Base-by-base conservation (phyloP, 352 stramenopile species). In the Halophytophthora batemanensis region DNA sequence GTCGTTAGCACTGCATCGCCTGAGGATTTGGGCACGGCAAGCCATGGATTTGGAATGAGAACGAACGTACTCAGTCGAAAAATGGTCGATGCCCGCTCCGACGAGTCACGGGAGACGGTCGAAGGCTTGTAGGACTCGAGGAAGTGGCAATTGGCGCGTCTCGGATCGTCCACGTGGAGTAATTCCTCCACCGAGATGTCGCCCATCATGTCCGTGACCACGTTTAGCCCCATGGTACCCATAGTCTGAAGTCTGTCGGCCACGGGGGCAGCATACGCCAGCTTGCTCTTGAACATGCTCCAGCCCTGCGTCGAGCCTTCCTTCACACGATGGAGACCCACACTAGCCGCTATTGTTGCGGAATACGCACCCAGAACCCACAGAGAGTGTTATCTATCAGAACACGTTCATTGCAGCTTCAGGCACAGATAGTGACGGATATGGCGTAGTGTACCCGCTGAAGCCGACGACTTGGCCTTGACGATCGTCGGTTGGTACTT, bases 401-500 rank as follows among this genome's bases (percentile, higher is more conserved):
- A 42, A 41, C 4, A 29, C 29, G 13, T 6, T 35, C 29, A 35
- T 6, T 35, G 6, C 29, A 35, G 29, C 29, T 35, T 35, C 29
- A 35, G 13, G 29, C 29, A 35, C 13, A 12, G 29, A 35, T 13
- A 35, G 29, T 13, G 6, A 13, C 13, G 29, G 29, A 35, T n/a
- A 12, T 35, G 13, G 29, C 29, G 29, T 13, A 13, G 6, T 2
- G 23, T 41, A 85, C 76, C 76, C 61, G 78, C 73, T 21, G 68
- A 77, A 4, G 82, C 79, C n/a, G 79, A 89, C 40, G 73, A 86
- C 47, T 76, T 80, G 45, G 87, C 77, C 48, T 77, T 77, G 37
- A 84, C 65, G n/a, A 92, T 79, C 25, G 77, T 84, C 14, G 82
- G 82, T 58, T 90, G 82, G 34, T 87, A 89, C 45, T 78, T 77